Evolutionary conservation across 1,284 basidiomycete species (phyloP), one percentile per base, ranked within the genome.

Genomic region (Golubevia pallescens): DNA sequence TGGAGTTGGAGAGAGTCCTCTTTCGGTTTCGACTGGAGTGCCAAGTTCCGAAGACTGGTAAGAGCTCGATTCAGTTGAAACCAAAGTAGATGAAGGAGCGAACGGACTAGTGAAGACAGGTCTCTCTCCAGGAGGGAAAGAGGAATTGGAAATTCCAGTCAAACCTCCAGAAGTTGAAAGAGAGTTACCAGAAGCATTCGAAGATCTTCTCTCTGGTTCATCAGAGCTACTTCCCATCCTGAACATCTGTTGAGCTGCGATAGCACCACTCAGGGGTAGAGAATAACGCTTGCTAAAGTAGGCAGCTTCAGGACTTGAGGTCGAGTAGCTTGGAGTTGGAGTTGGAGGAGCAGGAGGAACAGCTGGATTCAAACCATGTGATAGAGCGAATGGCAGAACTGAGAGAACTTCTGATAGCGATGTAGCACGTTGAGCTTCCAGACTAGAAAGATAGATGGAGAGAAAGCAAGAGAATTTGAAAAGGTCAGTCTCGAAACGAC

Each of bases 271-370:
- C 38, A 78, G 68, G 5, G 77, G 77, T 19, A 80, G 58, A 48
- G 74, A 77, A 66, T 70, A 74, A 38, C 77, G 69, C 54, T 80
- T 80, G 62, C 62, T 73, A 24, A 74, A 75, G 55, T 75, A 78
- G 38, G 60, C 54, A 14, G 68, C 57, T 70, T 38, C 69, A 63
- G 34, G 53, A 5, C 55, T 66, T 66, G 62, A 69, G 57, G 61
- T 69, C 61, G n/a, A 67, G 63, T 4, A 66, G 61, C 13, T 65
- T 38, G 62, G 69, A 63, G 73, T 76, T 0, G 77, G 77, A 1
- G 77, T 78, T n/a, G 77, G 75, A 3, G 77, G 77, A 8, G 76
- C 72, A 1, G 78, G 76, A 1, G 72, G 70, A 16, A 73, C 73
- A 0, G 71, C 70, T 0, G 72, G 74, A 20, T 73, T 79, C 23